A percentile compares a stretch with the other conserved stretches of the same genome.
These are phyloP conservation scores for Dendrobium nobile DNA, from an alignment of 106 monocot genomes.

Conservation along the genomic window DNA sequence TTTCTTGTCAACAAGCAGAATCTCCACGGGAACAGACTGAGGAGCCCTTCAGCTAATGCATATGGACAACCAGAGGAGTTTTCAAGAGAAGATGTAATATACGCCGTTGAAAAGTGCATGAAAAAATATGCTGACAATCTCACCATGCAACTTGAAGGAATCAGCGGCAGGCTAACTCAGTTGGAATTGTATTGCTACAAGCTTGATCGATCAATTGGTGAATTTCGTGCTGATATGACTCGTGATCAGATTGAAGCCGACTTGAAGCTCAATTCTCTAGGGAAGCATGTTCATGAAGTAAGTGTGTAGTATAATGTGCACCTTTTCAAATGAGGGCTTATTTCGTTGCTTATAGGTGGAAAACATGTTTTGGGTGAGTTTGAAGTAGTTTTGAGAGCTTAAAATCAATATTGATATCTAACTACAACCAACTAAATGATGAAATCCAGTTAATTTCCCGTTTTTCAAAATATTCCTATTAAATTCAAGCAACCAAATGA, in stretches of 20 bases:
- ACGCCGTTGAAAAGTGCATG: conserved; percentile 61
- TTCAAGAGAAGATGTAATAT: conserved; percentile 40
- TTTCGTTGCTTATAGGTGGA: no score
- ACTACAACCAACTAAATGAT: no score
- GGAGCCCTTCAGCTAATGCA: conserved; percentile 27
- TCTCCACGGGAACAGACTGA: conserved; percentile 38
- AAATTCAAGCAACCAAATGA: no score
- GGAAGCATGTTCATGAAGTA: conserved; percentile 73
- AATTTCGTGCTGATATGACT: conserved; percentile 40
- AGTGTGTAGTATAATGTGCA: conserved; percentile 11
- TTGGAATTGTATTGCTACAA: conserved; percentile 62
- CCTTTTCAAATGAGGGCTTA: no score
- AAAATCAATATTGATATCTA: not conserved
- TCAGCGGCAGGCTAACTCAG: conserved; percentile 51
- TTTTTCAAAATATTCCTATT: no score
- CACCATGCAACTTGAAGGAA: conserved; percentile 49
- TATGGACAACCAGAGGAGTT: conserved; percentile 37
- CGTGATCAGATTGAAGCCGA: conserved; percentile 45
- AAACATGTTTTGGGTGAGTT: not conserved
- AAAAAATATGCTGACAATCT: conserved; percentile 71
- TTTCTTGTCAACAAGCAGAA: conserved; percentile 24
- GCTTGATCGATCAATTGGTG: conserved; percentile 51
- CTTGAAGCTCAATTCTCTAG: conserved; percentile 48
- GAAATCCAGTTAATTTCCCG: no score
- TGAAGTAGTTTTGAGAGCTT: not conserved